Conservation (phyloP, 352 stramenopile species). For the Thalassiosira livingstoniorum region DNA sequence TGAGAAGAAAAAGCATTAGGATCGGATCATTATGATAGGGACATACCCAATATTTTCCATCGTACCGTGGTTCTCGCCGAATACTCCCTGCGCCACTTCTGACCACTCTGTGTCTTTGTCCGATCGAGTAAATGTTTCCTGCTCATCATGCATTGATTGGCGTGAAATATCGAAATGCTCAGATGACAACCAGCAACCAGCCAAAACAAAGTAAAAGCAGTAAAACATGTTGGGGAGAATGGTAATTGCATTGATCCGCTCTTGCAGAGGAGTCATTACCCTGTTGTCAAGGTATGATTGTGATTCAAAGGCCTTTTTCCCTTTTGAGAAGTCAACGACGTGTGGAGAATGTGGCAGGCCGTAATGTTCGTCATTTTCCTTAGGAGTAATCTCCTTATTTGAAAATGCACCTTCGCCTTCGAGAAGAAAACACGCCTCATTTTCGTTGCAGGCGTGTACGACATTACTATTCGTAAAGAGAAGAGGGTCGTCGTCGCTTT, state of each 20-base stretch:
- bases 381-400: slow-evolving; percentile 1
- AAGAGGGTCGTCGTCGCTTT: slow-evolving; percentile 18
- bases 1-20: neutral
- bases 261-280: slow-evolving; percentile 76
- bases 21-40: too few relatives aligned
- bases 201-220: slow-evolving; percentile 68
- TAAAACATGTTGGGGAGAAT: slow-evolving; percentile 69
- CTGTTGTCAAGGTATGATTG: slow-evolving; percentile 65
- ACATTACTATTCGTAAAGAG: slow-evolving; percentile 5
- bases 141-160: slow-evolving; percentile 13
- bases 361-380: too few relatives aligned
- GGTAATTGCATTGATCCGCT: slow-evolving; percentile 75
- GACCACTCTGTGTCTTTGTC: slow-evolving; percentile 19
- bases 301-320: slow-evolving; percentile 43
- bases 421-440: neutral
- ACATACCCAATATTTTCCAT: slow-evolving; percentile 26
- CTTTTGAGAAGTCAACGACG: too few relatives aligned
- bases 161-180: neutral
- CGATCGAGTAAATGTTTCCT: neutral
- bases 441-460: neutral
- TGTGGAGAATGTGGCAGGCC: too few relatives aligned
- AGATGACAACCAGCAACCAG: slow-evolving; percentile 59
- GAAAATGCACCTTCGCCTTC: neutral
- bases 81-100: slow-evolving; percentile 27
- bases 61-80: slow-evolving; percentile 27